Conservation (phyloP, 805 yeast species). For the Sungouiozyma ichnusensis region DNA sequence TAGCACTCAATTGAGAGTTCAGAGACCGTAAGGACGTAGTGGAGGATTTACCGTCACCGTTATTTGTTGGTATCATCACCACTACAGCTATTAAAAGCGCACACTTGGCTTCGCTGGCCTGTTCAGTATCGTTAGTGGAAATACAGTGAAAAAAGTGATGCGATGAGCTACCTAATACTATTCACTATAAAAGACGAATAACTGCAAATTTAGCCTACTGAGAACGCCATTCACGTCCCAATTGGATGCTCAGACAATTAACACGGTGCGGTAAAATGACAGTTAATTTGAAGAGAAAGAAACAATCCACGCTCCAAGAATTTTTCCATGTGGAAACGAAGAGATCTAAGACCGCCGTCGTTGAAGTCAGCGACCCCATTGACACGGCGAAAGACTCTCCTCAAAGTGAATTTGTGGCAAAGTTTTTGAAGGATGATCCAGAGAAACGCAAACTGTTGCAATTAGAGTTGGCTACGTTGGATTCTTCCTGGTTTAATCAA, state of each 20-base stretch:
- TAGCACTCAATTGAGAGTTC: neutral
- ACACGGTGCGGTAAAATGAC: neutral
- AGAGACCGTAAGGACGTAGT: neutral
- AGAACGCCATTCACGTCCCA: too few relatives aligned
- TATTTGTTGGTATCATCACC: neutral
- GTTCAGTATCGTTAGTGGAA: too few relatives aligned
- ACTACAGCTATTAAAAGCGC: neutral
- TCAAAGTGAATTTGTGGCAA: neutral
- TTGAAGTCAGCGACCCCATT: too few relatives aligned
- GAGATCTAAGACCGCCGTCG: neutral
- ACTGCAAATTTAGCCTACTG: too few relatives aligned
- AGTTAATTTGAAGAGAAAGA: neutral
- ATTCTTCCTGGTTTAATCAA: slow-evolving; percentile 66
- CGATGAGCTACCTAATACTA: too few relatives aligned
- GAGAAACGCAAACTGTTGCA: slow-evolving; percentile 2
- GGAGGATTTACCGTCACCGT: neutral
- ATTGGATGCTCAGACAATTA: neutral
- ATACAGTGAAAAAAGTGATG: too few relatives aligned
- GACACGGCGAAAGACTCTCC: too few relatives aligned
- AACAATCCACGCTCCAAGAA: neutral
- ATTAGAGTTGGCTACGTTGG: slow-evolving; percentile 59
- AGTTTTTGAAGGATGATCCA: neutral
- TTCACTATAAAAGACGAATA: too few relatives aligned
- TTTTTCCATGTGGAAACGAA: neutral
- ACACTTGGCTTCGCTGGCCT: too few relatives aligned